Conservation (phyloP, 2,329 filamentous ascomycete species). For the Albophoma yamanashiensis region DNA sequence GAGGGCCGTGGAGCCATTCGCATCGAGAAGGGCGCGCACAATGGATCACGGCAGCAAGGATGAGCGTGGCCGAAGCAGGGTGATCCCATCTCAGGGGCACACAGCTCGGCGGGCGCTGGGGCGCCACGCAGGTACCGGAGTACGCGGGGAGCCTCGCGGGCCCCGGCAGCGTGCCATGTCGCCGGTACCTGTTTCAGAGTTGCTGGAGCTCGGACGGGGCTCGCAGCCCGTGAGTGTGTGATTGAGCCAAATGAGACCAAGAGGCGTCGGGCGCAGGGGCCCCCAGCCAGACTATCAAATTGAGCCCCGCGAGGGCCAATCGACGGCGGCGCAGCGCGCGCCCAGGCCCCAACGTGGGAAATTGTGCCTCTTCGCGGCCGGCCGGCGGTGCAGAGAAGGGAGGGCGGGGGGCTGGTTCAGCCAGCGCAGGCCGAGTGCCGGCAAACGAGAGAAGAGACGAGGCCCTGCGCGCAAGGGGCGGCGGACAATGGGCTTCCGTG, state of each 20-base stretch:
- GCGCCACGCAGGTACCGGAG: background rate
- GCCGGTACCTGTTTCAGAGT: background rate
- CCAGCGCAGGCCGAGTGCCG: background rate
- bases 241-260: background rate
- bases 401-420: too few species aligned
- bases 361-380: background rate
- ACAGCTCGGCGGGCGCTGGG: background rate
- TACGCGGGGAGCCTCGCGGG: background rate
- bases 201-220: background rate
- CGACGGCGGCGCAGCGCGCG: background rate
- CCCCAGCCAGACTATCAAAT: background rate
- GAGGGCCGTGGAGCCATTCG: background rate
- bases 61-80: background rate
- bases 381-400: background rate
- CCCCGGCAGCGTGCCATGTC: background rate
- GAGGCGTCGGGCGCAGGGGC: background rate
- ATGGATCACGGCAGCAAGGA: background rate
- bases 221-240: background rate
- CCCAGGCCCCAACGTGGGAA: background rate
- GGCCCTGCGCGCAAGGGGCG: background rate
- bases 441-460: background rate
- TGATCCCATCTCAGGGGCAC: conserved; percentile 3
- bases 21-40: background rate
- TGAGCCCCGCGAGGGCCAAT: background rate
- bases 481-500: background rate